phyloP scores from a whole-genome alignment of 768 basidiomycete genomes.

The Hericium alpestre region DNA sequence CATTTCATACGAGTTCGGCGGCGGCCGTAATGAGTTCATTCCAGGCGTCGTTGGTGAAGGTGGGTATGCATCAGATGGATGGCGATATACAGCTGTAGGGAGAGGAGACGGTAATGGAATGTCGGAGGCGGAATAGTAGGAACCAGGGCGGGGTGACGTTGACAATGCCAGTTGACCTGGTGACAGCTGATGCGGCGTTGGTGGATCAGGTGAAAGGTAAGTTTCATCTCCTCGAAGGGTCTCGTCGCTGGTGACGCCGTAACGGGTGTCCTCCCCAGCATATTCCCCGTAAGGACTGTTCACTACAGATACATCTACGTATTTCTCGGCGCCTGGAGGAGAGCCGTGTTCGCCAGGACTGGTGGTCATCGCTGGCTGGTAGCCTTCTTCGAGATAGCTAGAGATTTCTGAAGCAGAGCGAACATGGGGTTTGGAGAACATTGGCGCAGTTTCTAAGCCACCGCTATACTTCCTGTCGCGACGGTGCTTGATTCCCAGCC shows the following conservation, averaged over 20 bases:
- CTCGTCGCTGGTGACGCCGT: neutral
- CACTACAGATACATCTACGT: neutral
- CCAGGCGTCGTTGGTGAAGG: conserved; percentile 30
- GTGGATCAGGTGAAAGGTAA: neutral
- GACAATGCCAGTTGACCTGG: conserved; percentile 1
- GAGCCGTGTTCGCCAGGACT: conserved; percentile 18
- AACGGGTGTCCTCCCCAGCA: neutral
- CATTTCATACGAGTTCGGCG: conserved; percentile 29
- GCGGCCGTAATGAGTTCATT: conserved; percentile 26
- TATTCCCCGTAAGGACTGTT: neutral
- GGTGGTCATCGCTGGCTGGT: conserved; percentile 35
- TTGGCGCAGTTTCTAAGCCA: conserved; percentile 56
- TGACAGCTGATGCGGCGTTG: conserved; percentile 1
- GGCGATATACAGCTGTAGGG: conserved; percentile 25
- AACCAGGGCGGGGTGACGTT: conserved; percentile 28
- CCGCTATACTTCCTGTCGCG: conserved; percentile 40
- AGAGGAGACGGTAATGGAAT: conserved; percentile 48
- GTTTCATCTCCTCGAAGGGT: neutral
- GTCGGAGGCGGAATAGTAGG: conserved; percentile 50
- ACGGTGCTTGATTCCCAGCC: conserved; percentile 54
- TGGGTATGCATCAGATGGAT: conserved; percentile 20
- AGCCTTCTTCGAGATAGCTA: conserved; percentile 23
- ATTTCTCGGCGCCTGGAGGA: neutral
- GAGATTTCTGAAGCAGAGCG: conserved; percentile 59
- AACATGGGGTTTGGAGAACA: conserved; percentile 55